These are phyloP conservation scores for Backusella macrospora DNA, from an alignment of 192 early-diverging fungal species.

Conservation along the genomic window DNA sequence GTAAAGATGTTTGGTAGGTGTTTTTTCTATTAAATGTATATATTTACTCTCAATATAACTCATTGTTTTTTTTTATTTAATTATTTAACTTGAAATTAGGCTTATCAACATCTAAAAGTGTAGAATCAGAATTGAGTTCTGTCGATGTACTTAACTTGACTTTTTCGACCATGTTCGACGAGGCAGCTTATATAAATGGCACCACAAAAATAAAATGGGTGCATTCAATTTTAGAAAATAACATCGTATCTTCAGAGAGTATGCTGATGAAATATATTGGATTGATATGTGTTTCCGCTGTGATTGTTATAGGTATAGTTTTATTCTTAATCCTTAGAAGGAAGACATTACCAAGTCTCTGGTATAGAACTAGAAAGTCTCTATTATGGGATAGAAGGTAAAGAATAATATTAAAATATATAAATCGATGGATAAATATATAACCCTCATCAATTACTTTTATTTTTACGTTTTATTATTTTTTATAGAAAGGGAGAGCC, in stretches of 20 bases:
- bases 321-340: not conserved
- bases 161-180: not conserved
- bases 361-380: not conserved
- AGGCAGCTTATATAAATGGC: not conserved
- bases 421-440: too few relatives aligned
- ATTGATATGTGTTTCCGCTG: not conserved
- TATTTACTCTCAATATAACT: not conserved
- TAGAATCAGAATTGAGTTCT: not conserved
- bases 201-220: not conserved
- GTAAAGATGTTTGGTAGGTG: not conserved
- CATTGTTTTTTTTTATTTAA: not conserved
- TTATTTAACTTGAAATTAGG: not conserved
- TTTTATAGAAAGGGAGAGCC: constrained; percentile 8
- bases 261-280: not conserved
- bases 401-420: not conserved
- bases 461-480: not conserved
- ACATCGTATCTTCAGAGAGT: not conserved
- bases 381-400: constrained; percentile 10
- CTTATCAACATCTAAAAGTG: not conserved
- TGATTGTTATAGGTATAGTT: not conserved
- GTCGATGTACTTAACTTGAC: not conserved
- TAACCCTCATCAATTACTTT: not conserved
- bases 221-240: not conserved
- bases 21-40: not conserved
- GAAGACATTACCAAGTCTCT: not conserved